Evolutionary conservation across 495 filamentous ascomycete species (phyloP), one percentile per base, ranked within the genome.

Genomic region (Lasiosphaeria ovina): DNA sequence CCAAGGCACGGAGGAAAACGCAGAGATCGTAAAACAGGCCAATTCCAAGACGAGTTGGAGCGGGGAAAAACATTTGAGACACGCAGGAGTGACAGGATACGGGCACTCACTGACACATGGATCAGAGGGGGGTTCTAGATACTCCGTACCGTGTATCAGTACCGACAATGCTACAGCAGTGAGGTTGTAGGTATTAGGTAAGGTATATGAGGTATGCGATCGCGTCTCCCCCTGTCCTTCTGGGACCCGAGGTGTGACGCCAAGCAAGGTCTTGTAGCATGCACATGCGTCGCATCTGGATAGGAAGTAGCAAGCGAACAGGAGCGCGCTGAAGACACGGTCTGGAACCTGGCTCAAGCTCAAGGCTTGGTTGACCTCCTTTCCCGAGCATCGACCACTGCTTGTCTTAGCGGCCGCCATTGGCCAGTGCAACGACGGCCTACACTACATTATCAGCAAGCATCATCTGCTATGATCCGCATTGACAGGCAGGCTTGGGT

Each of bases 221-320:
- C 24, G 24, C 24, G 24, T 24, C 24, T 24, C 24, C 24, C 24
- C 24, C 24, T 24, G 24, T 24, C 24, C 24, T 24, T 24, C 24
- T 24, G 24, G 24, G 24, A 24, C 24, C 24, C 24, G 24, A 24
- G 24, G 24, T 24, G 24, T 24, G 24, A 24, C 24, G 24, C 24
- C 24, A 24, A 24, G 24, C 24, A 24, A 24, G 24, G 24, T 24
- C 24, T 24, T 9, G 2, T n/a, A 14, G 12, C 44, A 47, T 47
- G 44, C 44, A 42, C 38, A 47, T 47, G 44, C 44, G 44, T 11
- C 44, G 16, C 12, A 11, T 47, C 44, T 47, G 44, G 44, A 47
- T 47, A 47, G 44, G 44, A 11, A 47, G 44, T 47, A 47, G 16
- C 44, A 47, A 47, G 44, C 44, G 44, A 47, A 47, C 44, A 47